These are phyloP conservation scores for Phytophthora tentaculata DNA, from an alignment of 352 stramenopile species.

Conservation along the genomic window DNA sequence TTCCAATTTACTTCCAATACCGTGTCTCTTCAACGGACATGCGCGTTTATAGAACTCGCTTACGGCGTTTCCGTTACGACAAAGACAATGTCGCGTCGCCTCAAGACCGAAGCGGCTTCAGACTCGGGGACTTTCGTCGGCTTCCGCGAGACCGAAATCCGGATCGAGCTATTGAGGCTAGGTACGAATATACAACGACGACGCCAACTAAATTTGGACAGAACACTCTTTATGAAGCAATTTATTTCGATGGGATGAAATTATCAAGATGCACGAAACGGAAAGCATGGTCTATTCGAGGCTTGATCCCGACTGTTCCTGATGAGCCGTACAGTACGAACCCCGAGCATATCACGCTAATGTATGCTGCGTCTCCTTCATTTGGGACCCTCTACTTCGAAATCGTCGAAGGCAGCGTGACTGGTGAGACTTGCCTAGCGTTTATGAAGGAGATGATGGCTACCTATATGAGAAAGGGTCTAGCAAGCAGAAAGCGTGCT, in stretches of 20 bases:
- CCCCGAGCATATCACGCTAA: too few species aligned
- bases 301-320: too few species aligned
- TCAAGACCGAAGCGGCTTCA: background rate
- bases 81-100: background rate
- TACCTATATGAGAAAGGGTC: background rate
- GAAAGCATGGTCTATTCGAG: too few species aligned
- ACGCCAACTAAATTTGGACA: too few species aligned
- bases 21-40: background rate
- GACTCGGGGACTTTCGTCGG: background rate
- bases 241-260: too few species aligned
- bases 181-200: too few species aligned
- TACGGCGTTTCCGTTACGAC: background rate
- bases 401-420: too few species aligned
- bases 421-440: background rate
- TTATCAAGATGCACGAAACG: too few species aligned
- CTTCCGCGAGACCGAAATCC: too few species aligned
- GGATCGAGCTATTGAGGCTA: too few species aligned
- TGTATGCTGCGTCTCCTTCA: background rate
- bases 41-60: background rate
- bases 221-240: too few species aligned
- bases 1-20: constrained; percentile 4
- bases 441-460: constrained; percentile 8
- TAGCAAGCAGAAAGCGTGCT: background rate
- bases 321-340: background rate
- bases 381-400: background rate